Conservation (phyloP, 495 filamentous ascomycete genomes). For the Tetracladium setigerum region DNA sequence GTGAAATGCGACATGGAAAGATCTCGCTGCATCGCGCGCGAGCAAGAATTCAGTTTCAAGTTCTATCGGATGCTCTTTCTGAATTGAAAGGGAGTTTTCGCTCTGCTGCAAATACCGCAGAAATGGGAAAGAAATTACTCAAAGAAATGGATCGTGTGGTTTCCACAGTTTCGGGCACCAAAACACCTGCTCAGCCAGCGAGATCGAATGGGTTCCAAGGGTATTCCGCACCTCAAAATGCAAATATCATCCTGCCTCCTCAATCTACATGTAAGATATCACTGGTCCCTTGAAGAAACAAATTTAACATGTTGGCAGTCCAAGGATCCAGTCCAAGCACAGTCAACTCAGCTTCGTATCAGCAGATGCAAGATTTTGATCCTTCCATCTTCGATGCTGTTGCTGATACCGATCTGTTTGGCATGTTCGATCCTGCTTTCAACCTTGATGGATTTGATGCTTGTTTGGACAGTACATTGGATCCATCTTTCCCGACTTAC, state of each 20-base stretch:
- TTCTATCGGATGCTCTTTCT: constrained; percentile 48
- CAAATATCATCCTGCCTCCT: too few species aligned
- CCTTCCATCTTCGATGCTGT: constrained; percentile 25
- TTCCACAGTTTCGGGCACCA: constrained; percentile 20
- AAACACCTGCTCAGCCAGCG: neutral
- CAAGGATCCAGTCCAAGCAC: too few species aligned
- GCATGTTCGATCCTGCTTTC: constrained; percentile 36
- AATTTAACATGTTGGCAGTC: too few species aligned
- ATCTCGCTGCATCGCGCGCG: constrained; percentile 55
- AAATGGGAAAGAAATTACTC: constrained; percentile 38
- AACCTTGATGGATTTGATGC: constrained; percentile 34
- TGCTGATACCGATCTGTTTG: constrained; percentile 33
- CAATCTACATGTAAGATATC: neutral
- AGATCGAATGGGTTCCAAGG: neutral
- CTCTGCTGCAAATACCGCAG: constrained; percentile 53
- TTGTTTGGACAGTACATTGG: constrained; percentile 32
- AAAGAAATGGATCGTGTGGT: constrained; percentile 32
- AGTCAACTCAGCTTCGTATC: neutral
- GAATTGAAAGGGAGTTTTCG: constrained; percentile 50
- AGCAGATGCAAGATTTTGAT: constrained; percentile 17
- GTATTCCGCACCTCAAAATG: too few species aligned
- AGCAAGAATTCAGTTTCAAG: constrained; percentile 51
- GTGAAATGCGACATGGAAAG: constrained; percentile 59
- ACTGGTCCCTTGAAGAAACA: too few species aligned
- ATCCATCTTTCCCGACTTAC: constrained; percentile 29